A percentile compares a stretch with the other conserved stretches of the same genome.
phyloP scores from a whole-genome alignment of 2,329 filamentous ascomycete genomes.

The Epichloe brachyelytri region DNA sequence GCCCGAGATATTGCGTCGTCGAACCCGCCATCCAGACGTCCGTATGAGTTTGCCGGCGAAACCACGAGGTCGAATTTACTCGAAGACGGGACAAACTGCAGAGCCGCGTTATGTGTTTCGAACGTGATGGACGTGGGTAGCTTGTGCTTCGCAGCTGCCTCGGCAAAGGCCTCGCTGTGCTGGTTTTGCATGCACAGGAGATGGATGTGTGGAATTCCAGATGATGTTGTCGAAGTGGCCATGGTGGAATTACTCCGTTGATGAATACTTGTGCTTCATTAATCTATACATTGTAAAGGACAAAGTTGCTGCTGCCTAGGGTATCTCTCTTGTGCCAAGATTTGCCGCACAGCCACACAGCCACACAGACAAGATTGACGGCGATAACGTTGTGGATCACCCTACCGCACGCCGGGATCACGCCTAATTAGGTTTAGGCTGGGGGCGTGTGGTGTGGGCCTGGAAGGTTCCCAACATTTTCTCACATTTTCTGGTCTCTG shows the following conservation, averaged over 20 bases:
- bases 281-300: too few species aligned
- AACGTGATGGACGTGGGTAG: slow-evolving; percentile 18
- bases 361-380: too few species aligned
- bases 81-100: slow-evolving; percentile 22
- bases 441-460: too few species aligned
- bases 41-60: slow-evolving; percentile 43
- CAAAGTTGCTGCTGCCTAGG: too few species aligned
- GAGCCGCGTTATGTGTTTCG: slow-evolving; percentile 24
- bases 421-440: too few species aligned
- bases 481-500: too few species aligned
- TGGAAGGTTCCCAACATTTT: too few species aligned
- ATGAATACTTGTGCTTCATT: too few species aligned
- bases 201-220: slow-evolving; percentile 8
- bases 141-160: slow-evolving; percentile 18
- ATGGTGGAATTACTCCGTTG: background rate
- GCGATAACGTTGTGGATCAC: background rate
- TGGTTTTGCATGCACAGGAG: slow-evolving; percentile 8
- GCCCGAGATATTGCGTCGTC: slow-evolving; percentile 39
- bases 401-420: too few species aligned
- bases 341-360: too few species aligned
- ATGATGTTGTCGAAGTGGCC: background rate
- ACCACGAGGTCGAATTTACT: slow-evolving; percentile 35
- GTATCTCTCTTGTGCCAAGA: too few species aligned
- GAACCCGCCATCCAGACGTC: slow-evolving; percentile 39
- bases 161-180: slow-evolving; percentile 26